A percentile compares a stretch with the other conserved stretches of the same genome.
Conservation (phyloP, 2,329 filamentous ascomycete genomes). For the Fusarium pseudocircinatum region DNA sequence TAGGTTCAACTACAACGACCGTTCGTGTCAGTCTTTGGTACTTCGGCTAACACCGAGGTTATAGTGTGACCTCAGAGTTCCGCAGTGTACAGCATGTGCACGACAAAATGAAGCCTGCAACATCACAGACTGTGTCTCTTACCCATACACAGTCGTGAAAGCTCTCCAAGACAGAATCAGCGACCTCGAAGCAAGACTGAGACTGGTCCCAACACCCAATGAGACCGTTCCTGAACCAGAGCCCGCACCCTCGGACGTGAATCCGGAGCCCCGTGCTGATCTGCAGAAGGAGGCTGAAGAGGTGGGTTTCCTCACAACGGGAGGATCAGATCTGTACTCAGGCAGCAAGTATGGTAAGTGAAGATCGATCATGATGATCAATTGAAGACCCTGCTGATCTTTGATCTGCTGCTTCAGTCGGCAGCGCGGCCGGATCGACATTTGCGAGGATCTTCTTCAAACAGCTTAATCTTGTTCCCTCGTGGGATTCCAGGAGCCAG, state of each 20-base stretch:
- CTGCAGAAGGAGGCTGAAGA: conserved; percentile 7
- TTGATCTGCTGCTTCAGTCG: background rate
- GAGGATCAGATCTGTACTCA: background rate
- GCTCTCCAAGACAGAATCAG: background rate
- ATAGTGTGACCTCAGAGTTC: background rate
- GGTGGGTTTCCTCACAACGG: background rate
- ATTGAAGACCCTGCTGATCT: background rate
- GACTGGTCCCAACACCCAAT: background rate
- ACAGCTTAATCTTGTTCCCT: background rate
- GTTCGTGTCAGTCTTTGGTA: too few species aligned
- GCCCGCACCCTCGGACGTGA: background rate
- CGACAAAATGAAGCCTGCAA: background rate
- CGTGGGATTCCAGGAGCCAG: background rate
- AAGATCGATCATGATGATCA: fast-evolving
- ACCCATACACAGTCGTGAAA: background rate
- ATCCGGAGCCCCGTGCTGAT: background rate
- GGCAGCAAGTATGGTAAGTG: background rate
- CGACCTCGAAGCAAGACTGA: background rate
- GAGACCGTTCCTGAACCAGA: background rate
- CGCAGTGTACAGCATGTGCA: background rate
- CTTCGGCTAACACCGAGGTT: background rate
- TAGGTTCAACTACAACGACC: too few species aligned
- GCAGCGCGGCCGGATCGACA: conserved; percentile 6
- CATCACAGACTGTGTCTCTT: background rate
- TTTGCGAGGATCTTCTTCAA: conserved; percentile 15